Conservation (phyloP, 1,139 yeast species). For the Zygoascus meyerae region DNA sequence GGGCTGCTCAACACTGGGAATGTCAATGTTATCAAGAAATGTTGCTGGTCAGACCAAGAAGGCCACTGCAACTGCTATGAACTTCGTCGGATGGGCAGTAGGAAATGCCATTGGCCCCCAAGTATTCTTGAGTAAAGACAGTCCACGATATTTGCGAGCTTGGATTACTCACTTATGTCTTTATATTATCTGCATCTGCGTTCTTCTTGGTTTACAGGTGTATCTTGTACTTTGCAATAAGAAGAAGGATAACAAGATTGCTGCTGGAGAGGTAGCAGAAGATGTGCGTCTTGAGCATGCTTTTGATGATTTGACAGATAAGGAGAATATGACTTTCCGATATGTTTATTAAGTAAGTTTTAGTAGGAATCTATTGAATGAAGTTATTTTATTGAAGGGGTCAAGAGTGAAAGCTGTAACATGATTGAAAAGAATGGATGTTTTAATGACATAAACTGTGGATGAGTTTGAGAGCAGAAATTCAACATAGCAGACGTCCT, state of each 20-base stretch:
- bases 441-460: no score
- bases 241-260: conserved; percentile 1
- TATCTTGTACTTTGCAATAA: conserved; percentile 6
- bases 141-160: conserved; percentile 46
- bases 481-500: no score
- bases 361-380: neutral
- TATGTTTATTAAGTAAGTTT: conserved; percentile 32
- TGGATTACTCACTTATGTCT: conserved; percentile 7
- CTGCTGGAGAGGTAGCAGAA: conserved; percentile 5
- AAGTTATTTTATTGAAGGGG: no score
- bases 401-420: no score
- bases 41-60: conserved; percentile 68
- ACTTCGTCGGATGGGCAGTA: conserved; percentile 56
- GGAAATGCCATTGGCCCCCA: conserved; percentile 54
- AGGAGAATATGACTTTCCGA: conserved; percentile 55
- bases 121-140: conserved; percentile 44
- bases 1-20: conserved; percentile 31
- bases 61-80: conserved; percentile 51
- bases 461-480: no score
- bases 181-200: neutral
- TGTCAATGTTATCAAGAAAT: conserved; percentile 36
- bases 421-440: no score
- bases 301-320: conserved; percentile 58
- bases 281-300: conserved; percentile 6
- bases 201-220: neutral